phyloP scores from a whole-genome alignment of 2,329 filamentous ascomycete genomes.

The Aspergillus pseudoglaucus region DNA sequence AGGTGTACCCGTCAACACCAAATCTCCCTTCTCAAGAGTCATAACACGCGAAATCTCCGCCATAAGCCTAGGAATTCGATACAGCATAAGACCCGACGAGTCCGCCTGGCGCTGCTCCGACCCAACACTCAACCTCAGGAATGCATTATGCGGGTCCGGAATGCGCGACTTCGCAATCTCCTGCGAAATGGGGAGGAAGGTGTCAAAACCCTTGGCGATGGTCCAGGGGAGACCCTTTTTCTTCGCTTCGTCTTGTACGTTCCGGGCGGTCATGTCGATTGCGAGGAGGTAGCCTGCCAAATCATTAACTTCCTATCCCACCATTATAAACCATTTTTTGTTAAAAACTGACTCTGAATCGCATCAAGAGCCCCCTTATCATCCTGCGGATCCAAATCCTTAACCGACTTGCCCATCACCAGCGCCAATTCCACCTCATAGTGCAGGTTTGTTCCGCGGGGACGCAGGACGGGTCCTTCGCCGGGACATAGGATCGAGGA shows the following conservation, averaged over 20 bases:
- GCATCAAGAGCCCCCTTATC: conserved; percentile 69
- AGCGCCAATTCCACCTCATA: conserved; percentile 93
- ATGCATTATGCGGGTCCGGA: conserved; percentile 78
- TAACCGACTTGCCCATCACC: conserved; percentile 74
- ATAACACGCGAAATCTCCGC: conserved; percentile 92
- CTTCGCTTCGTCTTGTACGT: conserved; percentile 94
- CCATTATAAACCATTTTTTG: neutral
- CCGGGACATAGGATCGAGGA: conserved; percentile 76
- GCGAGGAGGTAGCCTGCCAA: conserved; percentile 70
- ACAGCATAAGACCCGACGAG: conserved; percentile 90
- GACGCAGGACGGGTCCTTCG: conserved; percentile 72
- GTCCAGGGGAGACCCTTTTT: conserved; percentile 93
- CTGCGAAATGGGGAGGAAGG: conserved; percentile 81
- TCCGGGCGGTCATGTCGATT: conserved; percentile 96
- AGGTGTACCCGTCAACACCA: conserved; percentile 93
- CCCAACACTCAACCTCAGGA: conserved; percentile 82
- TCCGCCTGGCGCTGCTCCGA: conserved; percentile 71
- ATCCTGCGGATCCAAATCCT: conserved; percentile 69
- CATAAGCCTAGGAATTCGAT: conserved; percentile 77
- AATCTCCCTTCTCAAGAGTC: conserved; percentile 85
- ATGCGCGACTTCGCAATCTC: conserved; percentile 75
- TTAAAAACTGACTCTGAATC: conserved; percentile 58
- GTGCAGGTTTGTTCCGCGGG: conserved; percentile 77
- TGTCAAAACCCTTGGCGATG: conserved; percentile 96
- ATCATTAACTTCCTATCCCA: neutral